Conservation (phyloP, 2,329 filamentous ascomycete species). For the Pestalotiopsis sp. region DNA sequence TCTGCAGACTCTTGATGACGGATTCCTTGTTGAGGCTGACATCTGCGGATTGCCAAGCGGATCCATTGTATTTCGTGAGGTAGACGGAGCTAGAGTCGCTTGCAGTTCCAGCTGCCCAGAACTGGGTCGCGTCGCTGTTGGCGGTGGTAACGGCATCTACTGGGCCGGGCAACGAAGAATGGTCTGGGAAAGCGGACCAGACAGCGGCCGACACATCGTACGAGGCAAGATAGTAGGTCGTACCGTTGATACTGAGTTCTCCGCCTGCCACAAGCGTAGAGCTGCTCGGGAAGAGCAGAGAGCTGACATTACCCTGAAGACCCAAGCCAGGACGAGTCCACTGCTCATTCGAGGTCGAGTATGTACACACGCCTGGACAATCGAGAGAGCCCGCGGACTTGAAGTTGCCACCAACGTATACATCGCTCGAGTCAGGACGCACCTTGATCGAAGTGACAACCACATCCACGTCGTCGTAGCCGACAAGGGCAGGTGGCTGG, state of each 20-base stretch:
- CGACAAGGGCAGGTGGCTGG: slow-evolving; percentile 77
- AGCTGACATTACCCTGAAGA: slow-evolving; percentile 70
- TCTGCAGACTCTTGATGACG: slow-evolving; percentile 76
- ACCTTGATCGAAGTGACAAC: slow-evolving; percentile 74
- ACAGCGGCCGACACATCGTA: slow-evolving; percentile 70
- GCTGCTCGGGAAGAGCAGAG: slow-evolving; percentile 76
- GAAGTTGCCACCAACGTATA: slow-evolving; percentile 89
- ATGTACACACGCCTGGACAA: slow-evolving; percentile 83
- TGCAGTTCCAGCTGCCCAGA: slow-evolving; percentile 81
- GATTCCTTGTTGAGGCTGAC: slow-evolving; percentile 67
- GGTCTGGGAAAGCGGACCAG: slow-evolving; percentile 68
- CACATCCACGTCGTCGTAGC: slow-evolving; percentile 58
- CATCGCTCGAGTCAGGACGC: slow-evolving; percentile 69
- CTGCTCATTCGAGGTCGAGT: slow-evolving; percentile 68
- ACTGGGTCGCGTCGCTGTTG: slow-evolving; percentile 69
- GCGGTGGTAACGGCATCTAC: slow-evolving; percentile 77
- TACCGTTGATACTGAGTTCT: slow-evolving; percentile 70
- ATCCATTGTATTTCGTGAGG: slow-evolving; percentile 81
- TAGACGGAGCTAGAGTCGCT: slow-evolving; percentile 68
- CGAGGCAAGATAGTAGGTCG: slow-evolving; percentile 67
- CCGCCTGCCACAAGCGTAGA: slow-evolving; percentile 78
- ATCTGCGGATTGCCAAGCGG: slow-evolving; percentile 68
- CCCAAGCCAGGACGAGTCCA: slow-evolving; percentile 81
- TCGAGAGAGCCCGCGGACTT: slow-evolving; percentile 79
- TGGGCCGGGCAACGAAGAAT: slow-evolving; percentile 74